Base-by-base conservation (phyloP, 805 yeast genomes). In the Candida ipomoeae region DNA sequence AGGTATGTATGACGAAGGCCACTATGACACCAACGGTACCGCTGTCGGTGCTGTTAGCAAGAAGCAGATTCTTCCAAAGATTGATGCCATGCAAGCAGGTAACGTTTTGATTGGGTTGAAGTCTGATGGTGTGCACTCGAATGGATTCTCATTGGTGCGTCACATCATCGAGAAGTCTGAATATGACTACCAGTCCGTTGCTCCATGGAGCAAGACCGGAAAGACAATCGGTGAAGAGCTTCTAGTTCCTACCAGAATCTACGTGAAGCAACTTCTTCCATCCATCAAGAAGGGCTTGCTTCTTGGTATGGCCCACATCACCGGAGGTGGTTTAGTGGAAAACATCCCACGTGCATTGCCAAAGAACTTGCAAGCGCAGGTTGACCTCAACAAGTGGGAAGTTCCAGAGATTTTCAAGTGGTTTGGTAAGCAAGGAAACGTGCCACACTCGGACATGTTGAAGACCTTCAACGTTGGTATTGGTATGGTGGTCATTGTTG, bases 271-370 rank as follows among this genome's bases (percentile, higher is more conserved):
- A 61, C 70, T 95, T 51, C 77, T 94, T 54, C 86, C 87, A 44
- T 82, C 88, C 1, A 78, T 91, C 55, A 79, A 78, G 60, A 75
- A 85, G 61, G 84, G 78, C 33, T 71, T 87, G 50, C 65, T 92
- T 44, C 75, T 90, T 49, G 99, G 97, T 52, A 78, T 94, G 64
- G 96, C 99, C 2, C 96, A 94, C 64, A 94, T 94, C 63, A 94
- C 99, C 21, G 99, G 99, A 54, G 99, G 99, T 68, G 99, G 99
- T 48, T 77, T 94, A 48, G 85, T 94, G 29, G 99, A 94, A 70
- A 94, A 94, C 69, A 83, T 92, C 51, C 99, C 99, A 48, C 83
- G 99, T 66, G 94, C 96, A 17, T 76, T 94, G 54, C 99, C 99
- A 51, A 71, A 80, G 51, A 69, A 82, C 59, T 74, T 94, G 54